Evolutionary conservation across 2,329 filamentous ascomycete genomes (phyloP).

Genomic region (Trichoderma atrobrunneum): DNA sequence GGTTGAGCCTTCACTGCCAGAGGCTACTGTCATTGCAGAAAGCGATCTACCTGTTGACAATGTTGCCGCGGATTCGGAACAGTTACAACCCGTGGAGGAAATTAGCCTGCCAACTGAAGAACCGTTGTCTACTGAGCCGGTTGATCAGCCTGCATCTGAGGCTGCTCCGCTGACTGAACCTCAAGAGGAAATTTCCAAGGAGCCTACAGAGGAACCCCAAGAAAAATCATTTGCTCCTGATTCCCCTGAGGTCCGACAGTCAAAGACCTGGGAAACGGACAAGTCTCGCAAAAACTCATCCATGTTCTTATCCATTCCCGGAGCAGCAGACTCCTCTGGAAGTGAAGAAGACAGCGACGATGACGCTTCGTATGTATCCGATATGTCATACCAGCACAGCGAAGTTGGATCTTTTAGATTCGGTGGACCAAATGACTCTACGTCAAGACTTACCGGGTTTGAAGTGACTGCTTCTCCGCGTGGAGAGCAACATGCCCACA

Average conservation of each 20-base stretch:
- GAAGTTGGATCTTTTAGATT: neutral
- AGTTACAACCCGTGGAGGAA: neutral
- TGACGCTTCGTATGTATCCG: neutral
- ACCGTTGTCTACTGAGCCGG: slow-evolving; percentile 14
- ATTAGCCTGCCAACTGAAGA: slow-evolving; percentile 15
- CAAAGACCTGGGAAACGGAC: neutral
- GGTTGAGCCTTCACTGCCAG: too few relatives aligned
- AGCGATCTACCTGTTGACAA: neutral
- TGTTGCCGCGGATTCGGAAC: neutral
- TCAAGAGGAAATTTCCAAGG: neutral
- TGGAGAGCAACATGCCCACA: neutral
- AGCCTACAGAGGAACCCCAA: neutral
- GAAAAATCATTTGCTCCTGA: neutral
- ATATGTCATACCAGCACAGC: neutral
- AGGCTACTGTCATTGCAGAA: neutral
- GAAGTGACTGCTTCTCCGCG: neutral
- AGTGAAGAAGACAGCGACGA: neutral
- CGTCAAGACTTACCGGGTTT: neutral
- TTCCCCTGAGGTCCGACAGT: neutral
- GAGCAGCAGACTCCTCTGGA: neutral
- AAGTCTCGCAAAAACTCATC: neutral
- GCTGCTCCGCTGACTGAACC: neutral
- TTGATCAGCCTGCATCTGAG: neutral
- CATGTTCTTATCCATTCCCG: neutral
- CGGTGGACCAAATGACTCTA: neutral